Conservation (phyloP, 106 monocot genomes). For the Agapanthus africanus region DNA sequence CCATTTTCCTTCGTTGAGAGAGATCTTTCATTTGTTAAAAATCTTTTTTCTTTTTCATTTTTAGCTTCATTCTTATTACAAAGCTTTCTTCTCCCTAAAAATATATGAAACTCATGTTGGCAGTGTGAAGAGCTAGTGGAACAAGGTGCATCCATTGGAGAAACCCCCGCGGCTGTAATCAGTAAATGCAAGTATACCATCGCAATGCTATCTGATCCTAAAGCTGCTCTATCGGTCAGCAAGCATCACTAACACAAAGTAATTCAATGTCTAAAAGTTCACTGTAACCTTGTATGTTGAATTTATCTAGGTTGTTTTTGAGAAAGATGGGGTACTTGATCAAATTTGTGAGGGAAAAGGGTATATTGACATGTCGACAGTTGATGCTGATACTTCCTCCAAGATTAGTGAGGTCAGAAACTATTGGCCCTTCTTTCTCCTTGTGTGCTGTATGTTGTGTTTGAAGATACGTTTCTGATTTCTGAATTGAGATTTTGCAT, state of each 20-base stretch:
- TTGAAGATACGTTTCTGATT: background rate
- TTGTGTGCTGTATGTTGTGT: background rate
- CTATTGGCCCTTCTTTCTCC: background rate
- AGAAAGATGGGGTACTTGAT: constrained; percentile 86
- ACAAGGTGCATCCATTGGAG: constrained; percentile 71
- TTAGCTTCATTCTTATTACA: no score
- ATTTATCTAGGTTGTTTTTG: constrained; percentile 77
- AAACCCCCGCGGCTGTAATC: constrained; percentile 80
- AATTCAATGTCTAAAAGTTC: background rate
- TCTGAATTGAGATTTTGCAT: background rate
- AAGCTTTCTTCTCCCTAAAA: no score
- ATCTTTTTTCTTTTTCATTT: no score
- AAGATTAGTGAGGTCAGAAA: constrained; percentile 72
- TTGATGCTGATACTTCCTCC: constrained; percentile 90
- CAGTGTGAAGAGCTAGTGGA: constrained; percentile 85
- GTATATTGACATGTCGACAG: constrained; percentile 98
- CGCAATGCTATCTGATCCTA: constrained; percentile 94
- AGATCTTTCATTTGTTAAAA: no score
- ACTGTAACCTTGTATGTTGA: background rate
- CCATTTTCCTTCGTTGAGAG: no score
- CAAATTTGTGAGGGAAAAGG: constrained; percentile 79
- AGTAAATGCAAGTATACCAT: constrained; percentile 89
- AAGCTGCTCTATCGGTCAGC: constrained; percentile 84
- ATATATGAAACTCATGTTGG: constrained; percentile 13
- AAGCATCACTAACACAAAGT: background rate